Evolutionary conservation across 2,329 filamentous ascomycete species (phyloP).

Genomic region (Cordyceps tenuipes): DNA sequence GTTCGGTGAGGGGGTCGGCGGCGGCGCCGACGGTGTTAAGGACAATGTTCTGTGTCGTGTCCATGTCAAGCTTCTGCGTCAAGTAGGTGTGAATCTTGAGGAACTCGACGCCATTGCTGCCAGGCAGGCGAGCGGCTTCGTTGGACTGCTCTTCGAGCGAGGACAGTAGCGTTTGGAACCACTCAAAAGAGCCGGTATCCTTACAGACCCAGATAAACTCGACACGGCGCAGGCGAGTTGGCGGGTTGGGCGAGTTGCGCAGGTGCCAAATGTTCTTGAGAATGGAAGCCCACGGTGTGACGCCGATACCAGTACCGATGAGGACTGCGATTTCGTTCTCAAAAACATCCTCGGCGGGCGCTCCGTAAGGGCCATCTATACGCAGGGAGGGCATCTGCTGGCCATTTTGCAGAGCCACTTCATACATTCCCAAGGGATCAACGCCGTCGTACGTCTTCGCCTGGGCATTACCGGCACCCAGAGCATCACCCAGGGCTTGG

Average conservation of each 20-base stretch:
- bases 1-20: slow-evolving; percentile 84
- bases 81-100: slow-evolving; percentile 97
- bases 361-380: slow-evolving; percentile 93
- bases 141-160: slow-evolving; percentile 82
- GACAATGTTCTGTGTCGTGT: slow-evolving; percentile 93
- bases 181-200: slow-evolving; percentile 92
- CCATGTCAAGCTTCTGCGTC: slow-evolving; percentile 83
- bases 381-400: slow-evolving; percentile 84
- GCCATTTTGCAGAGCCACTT: slow-evolving; percentile 87
- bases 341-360: slow-evolving; percentile 95
- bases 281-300: slow-evolving; percentile 79
- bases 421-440: slow-evolving; percentile 94
- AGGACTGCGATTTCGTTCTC: slow-evolving; percentile 83
- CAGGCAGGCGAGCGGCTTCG: slow-evolving; percentile 57
- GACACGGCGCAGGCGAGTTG: slow-evolving; percentile 79
- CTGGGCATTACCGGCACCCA: slow-evolving; percentile 85
- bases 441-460: slow-evolving; percentile 83
- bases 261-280: slow-evolving; percentile 98
- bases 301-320: slow-evolving; percentile 79
- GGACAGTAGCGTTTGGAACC: slow-evolving; percentile 92
- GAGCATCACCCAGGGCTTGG: slow-evolving; percentile 80
- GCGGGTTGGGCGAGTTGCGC: slow-evolving; percentile 81
- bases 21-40: slow-evolving; percentile 87
- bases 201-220: slow-evolving; percentile 99
- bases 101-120: slow-evolving; percentile 69